Evolutionary conservation across 768 basidiomycete species (phyloP).

Genomic region (Podaxis pistillaris): DNA sequence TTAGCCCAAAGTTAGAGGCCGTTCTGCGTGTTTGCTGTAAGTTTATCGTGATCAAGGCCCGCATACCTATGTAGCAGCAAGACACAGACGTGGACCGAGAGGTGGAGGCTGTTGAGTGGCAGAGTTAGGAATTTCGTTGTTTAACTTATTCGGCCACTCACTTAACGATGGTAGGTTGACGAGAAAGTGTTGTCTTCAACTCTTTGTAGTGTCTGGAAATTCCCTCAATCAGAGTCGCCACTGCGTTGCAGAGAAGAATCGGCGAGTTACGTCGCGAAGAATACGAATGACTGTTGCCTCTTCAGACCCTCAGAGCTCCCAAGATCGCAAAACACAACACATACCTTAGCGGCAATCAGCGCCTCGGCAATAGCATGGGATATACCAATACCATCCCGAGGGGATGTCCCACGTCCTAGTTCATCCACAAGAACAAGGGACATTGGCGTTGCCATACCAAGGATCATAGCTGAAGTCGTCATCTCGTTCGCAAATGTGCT

Average conservation of each 20-base stretch:
- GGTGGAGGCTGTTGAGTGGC: constrained; percentile 60
- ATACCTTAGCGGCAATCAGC: constrained; percentile 69
- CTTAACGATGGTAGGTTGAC: constrained; percentile 81
- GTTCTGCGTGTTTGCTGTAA: constrained; percentile 55
- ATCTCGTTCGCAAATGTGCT: constrained; percentile 98
- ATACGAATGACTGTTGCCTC: constrained; percentile 65
- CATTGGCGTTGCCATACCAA: constrained; percentile 69
- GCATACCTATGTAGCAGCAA: not conserved
- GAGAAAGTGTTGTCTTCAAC: constrained; percentile 70
- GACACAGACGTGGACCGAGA: constrained; percentile 66
- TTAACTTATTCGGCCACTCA: constrained; percentile 32
- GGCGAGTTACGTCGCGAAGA: constrained; percentile 79
- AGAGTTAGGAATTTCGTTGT: not conserved
- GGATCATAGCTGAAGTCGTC: constrained; percentile 87
- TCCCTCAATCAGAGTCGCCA: constrained; percentile 3
- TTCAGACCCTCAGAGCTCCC: constrained; percentile 4
- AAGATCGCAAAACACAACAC: constrained; percentile 16
- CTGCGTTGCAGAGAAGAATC: not conserved
- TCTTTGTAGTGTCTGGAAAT: constrained; percentile 75
- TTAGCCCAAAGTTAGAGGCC: constrained; percentile 59
- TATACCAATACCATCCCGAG: constrained; percentile 78
- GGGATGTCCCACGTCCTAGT: constrained; percentile 88
- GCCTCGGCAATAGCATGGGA: constrained; percentile 82
- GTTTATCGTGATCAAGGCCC: not conserved
- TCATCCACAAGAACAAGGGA: constrained; percentile 91